Evolutionary conservation across 176 grass and related monocot species (phyloP).

Genomic region (Lolium multiflorum): DNA sequence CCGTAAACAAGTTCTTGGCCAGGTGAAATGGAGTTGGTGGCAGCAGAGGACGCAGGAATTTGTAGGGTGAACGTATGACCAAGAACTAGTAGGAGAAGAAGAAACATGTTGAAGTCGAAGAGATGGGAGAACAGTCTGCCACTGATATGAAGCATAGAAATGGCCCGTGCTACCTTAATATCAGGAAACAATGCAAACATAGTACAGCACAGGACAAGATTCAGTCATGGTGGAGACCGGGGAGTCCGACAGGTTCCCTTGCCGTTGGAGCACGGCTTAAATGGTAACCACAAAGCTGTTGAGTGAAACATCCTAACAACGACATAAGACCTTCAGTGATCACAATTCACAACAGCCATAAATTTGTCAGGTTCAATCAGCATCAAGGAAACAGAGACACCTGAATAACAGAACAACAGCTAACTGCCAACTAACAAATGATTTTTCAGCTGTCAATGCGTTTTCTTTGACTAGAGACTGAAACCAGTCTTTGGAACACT

Average conservation of each 20-base stretch:
- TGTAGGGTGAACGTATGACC: constrained; percentile 1
- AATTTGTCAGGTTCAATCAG: background rate
- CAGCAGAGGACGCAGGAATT: background rate
- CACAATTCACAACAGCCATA: background rate
- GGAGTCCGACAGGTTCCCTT: background rate
- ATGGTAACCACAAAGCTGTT: constrained; percentile 3
- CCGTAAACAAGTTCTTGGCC: constrained; percentile 7
- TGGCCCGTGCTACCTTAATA: background rate
- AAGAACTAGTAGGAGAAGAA: constrained; percentile 11
- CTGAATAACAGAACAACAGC: background rate
- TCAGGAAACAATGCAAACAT: background rate
- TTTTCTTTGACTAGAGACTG: background rate
- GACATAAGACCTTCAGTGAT: background rate
- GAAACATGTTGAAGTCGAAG: background rate
- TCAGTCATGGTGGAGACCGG: background rate
- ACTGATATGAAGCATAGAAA: background rate
- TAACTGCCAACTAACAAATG: background rate
- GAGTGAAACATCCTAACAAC: background rate
- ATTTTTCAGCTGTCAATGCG: background rate
- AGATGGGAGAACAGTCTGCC: background rate
- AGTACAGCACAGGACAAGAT: background rate
- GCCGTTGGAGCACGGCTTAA: background rate
- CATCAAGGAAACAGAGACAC: background rate
- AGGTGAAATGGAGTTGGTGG: background rate
- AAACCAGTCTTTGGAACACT: background rate